These are phyloP conservation scores for Hymenoscyphus albidus DNA, from an alignment of 2,329 filamentous ascomycete species.

Conservation along the genomic window DNA sequence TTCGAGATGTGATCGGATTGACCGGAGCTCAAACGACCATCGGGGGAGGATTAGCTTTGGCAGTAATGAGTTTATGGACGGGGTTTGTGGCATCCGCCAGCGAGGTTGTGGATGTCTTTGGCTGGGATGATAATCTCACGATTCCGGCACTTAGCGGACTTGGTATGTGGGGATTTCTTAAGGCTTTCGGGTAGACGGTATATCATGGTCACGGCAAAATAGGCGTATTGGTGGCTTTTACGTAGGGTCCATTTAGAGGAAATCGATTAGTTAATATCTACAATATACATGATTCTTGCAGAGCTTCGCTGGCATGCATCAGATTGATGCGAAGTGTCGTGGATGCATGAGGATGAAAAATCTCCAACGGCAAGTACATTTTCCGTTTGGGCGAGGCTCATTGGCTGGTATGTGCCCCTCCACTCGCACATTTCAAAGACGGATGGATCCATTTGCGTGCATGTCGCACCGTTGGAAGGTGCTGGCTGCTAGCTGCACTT, in stretches of 20 bases:
- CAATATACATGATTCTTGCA: constrained; percentile 14
- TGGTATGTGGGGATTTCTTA: constrained; percentile 88
- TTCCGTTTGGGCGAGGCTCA: background rate
- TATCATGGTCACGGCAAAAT: constrained; percentile 7
- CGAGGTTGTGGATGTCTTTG: constrained; percentile 86
- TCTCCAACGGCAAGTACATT: constrained; percentile 13
- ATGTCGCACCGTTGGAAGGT: constrained; percentile 19
- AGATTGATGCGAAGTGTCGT: constrained; percentile 11
- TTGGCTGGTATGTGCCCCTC: background rate
- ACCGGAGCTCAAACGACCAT: constrained; percentile 57
- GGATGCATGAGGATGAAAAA: background rate
- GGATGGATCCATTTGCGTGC: constrained; percentile 11
- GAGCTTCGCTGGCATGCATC: constrained; percentile 27
- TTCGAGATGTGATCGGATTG: constrained; percentile 59
- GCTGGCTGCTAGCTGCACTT: background rate
- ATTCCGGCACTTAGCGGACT: constrained; percentile 88
- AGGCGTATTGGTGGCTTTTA: constrained; percentile 21
- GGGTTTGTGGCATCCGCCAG: constrained; percentile 86
- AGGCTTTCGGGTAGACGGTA: constrained; percentile 61
- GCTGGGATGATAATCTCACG: constrained; percentile 96
- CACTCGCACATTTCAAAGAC: background rate
- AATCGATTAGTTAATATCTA: constrained; percentile 17
- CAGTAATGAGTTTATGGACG: constrained; percentile 77
- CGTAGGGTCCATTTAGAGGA: constrained; percentile 16
- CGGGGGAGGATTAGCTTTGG: constrained; percentile 68